These are phyloP conservation scores for Albatrellus sp. DNA, from an alignment of 1,284 basidiomycete genomes.

Conservation along the genomic window DNA sequence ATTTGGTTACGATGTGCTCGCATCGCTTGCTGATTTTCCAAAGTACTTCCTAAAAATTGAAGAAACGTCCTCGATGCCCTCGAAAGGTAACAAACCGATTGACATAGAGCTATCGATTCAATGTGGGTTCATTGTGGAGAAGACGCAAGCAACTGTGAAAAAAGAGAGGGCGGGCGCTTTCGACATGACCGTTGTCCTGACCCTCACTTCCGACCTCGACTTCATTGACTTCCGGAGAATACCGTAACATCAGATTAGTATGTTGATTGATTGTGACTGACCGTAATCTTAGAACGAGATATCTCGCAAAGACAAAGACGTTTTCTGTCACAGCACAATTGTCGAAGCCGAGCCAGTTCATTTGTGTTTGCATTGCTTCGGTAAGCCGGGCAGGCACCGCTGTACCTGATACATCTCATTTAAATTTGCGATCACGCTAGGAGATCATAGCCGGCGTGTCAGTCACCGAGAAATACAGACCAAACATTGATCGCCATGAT, in stretches of 20 bases:
- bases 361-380: slow-evolving; percentile 50
- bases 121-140: slow-evolving; percentile 33
- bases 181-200: slow-evolving; percentile 59
- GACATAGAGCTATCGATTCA: slow-evolving; percentile 46
- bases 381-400: slow-evolving; percentile 24
- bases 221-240: slow-evolving; percentile 70
- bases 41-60: slow-evolving; percentile 41
- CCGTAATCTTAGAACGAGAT: slow-evolving; percentile 40
- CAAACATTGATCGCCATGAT: slow-evolving; percentile 34
- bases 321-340: slow-evolving; percentile 48
- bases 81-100: slow-evolving; percentile 39
- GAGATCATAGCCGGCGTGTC: slow-evolving; percentile 57
- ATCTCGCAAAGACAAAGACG: slow-evolving; percentile 39
- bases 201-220: slow-evolving; percentile 52
- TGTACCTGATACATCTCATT: neutral
- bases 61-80: slow-evolving; percentile 27
- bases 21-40: slow-evolving; percentile 49
- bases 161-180: slow-evolving; percentile 25
- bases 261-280: slow-evolving; percentile 4
- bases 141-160: slow-evolving; percentile 11
- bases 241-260: slow-evolving; percentile 26
- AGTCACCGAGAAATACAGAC: slow-evolving; percentile 40
- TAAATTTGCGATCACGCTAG: slow-evolving; percentile 22
- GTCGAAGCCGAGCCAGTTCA: slow-evolving; percentile 62
- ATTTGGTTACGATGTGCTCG: slow-evolving; percentile 58